Evolutionary conservation across 495 filamentous ascomycete genomes (phyloP).

Genomic region (Xylaria nigripes): DNA sequence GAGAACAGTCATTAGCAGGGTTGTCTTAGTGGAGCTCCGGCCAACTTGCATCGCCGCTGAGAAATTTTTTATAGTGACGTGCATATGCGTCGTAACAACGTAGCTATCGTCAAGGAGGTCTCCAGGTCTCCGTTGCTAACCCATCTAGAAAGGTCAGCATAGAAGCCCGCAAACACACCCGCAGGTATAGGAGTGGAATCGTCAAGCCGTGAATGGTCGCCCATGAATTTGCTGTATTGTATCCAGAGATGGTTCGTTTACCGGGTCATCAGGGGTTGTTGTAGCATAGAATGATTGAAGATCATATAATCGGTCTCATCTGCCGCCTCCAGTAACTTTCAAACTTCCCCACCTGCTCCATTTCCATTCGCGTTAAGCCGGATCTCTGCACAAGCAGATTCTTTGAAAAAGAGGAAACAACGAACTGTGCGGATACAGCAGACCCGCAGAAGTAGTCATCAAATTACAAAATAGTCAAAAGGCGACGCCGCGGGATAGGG

Average conservation of each 20-base stretch:
- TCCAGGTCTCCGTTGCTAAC: constrained; percentile 16
- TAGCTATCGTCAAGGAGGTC: constrained; percentile 30
- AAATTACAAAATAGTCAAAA: constrained; percentile 27
- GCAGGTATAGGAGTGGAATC: constrained; percentile 32
- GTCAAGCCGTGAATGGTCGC: constrained; percentile 32
- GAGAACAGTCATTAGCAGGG: constrained; percentile 24
- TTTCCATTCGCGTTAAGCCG: constrained; percentile 21
- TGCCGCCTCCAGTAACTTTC: constrained; percentile 21
- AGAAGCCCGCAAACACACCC: constrained; percentile 22
- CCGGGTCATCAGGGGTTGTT: constrained; percentile 27
- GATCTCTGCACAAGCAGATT: constrained; percentile 21
- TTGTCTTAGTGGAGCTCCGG: constrained; percentile 13
- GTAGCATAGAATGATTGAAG: constrained; percentile 14
- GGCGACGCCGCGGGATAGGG: constrained; percentile 12
- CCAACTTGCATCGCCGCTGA: constrained; percentile 22
- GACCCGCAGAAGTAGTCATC: constrained; percentile 20
- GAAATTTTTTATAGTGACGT: constrained; percentile 23
- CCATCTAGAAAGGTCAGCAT: constrained; percentile 14
- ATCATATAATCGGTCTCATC: constrained; percentile 18
- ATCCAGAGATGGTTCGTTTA: constrained; percentile 29
- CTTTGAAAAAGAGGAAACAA: constrained; percentile 15
- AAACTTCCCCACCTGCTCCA: constrained; percentile 20
- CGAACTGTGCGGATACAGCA: constrained; percentile 15
- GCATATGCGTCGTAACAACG: constrained; percentile 31
- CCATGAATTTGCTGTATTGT: constrained; percentile 31